Base-by-base conservation (phyloP, 2,329 filamentous ascomycete genomes). In the Trichophyton rubrum region DNA sequence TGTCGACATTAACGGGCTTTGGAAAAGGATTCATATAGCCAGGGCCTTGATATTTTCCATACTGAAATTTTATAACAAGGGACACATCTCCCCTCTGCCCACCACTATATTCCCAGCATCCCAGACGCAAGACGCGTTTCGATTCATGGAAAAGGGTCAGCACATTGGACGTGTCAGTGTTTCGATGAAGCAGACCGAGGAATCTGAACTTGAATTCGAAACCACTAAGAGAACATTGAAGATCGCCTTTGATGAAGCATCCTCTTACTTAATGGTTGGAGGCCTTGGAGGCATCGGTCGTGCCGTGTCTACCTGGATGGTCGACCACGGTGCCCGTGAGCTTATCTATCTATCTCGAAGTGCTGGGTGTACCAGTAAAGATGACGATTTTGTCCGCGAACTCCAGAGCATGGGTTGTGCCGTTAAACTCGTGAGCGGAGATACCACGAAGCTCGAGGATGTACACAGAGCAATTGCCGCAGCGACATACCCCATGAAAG, bases 41-140 rank as follows among this genome's bases (percentile, higher is more conserved):
- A 6, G 20, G 30, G 30, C 30, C 9, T 33, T 33, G 30, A 33
- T 33, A 33, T 33, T 33, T 33, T 33, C 20, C 20, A 33, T 30
- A 4, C 9, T 33, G 30, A 1, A 24, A 8, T 49, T 24, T 6
- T 22, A 22, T 13, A 8, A 49, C 22, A 22, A 60, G 24, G 60
- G 64, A 17, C 63, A 68, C 40, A 60, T 73, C 35, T 61, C 62
- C 15, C 68, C 71, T 0, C 70, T 73, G 2, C 69, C 70, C 0
- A 63, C 71, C n/a, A 66, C 64, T 1, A 60, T 51, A 1, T 72
- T 66, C 33, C 58, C 63, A 0, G 71, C 71, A 41, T 63, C 65
- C 11, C 47, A 69, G 0, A 57, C 72, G 0, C 6, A 53, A 3
- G 63, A 63, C 0, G 73, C 72, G 0, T 63, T 76, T 8, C 53